A percentile compares a stretch with the other conserved stretches of the same genome.
phyloP scores from a whole-genome alignment of 768 basidiomycete species.

The Scleroderma bovista region DNA sequence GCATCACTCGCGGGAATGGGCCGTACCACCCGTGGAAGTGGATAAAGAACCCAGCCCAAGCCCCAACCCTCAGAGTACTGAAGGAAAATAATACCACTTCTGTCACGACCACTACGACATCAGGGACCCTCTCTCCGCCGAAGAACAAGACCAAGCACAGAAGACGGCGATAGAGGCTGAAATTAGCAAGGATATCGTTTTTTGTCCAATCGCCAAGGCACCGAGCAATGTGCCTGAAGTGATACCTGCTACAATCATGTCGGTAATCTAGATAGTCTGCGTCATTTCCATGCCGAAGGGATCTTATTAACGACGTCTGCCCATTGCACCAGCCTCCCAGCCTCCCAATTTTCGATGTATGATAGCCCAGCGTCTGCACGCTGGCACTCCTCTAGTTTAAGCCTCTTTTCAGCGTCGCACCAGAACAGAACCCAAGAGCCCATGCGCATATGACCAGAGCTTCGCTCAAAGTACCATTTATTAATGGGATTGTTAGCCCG shows the following conservation, averaged over 20 bases:
- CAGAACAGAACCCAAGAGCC: conserved; percentile 93
- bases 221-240: no score
- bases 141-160: conserved; percentile 24
- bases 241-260: no score
- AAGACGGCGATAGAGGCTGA: conserved; percentile 14
- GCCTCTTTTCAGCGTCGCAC: conserved; percentile 92
- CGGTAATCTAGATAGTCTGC: no score
- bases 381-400: conserved; percentile 64
- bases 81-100: conserved; percentile 35
- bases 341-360: conserved; percentile 73
- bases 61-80: conserved; percentile 13
- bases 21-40: conserved; percentile 47
- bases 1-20: conserved; percentile 27
- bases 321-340: conserved; percentile 67
- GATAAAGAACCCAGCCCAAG: conserved; percentile 27
- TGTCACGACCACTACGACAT: conserved; percentile 22
- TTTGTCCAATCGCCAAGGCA: no score
- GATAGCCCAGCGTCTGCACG: conserved; percentile 60
- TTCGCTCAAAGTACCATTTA: conserved; percentile 99
- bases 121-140: conserved; percentile 18
- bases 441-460: conserved; percentile 82
- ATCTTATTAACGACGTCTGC: conserved; percentile 59
- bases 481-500: conserved; percentile 93
- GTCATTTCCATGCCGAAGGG: conserved; percentile 72
- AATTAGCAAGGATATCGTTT: no score